Evolutionary conservation across 495 filamentous ascomycete genomes (phyloP).

Genomic region (Aspergillus ellipticus): DNA sequence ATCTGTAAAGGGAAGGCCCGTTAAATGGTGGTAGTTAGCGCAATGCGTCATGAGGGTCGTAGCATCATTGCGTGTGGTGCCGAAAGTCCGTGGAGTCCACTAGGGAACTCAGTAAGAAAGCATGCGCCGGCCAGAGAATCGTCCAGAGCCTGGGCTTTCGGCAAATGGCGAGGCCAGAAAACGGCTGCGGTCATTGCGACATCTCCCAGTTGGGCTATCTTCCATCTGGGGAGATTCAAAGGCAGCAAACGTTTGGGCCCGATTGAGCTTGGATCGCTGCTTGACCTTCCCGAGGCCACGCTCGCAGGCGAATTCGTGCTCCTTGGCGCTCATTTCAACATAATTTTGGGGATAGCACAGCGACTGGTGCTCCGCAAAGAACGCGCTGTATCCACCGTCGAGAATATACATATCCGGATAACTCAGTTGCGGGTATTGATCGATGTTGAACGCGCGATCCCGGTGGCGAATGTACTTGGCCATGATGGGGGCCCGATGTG

Average conservation of each 20-base stretch:
- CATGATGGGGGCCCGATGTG: slow-evolving; percentile 96
- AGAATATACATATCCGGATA: slow-evolving; percentile 97
- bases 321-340: slow-evolving; percentile 87
- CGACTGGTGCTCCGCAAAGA: slow-evolving; percentile 71
- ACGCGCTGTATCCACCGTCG: slow-evolving; percentile 91
- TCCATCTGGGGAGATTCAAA: slow-evolving; percentile 65
- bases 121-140: slow-evolving; percentile 63
- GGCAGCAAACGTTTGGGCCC: slow-evolving; percentile 94
- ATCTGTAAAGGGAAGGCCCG: background rate
- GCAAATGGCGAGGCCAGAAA: slow-evolving; percentile 50
- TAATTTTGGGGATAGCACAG: slow-evolving; percentile 93
- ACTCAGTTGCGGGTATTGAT: slow-evolving; percentile 77
- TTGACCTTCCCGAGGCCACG: slow-evolving; percentile 85
- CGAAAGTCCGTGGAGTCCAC: background rate
- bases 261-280: slow-evolving; percentile 74
- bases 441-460: slow-evolving; percentile 78
- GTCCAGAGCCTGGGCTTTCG: slow-evolving; percentile 50
- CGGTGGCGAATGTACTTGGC: slow-evolving; percentile 70
- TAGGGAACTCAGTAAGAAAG: slow-evolving; percentile 56
- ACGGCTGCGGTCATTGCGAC: slow-evolving; percentile 40
- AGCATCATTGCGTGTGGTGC: slow-evolving; percentile 4
- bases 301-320: slow-evolving; percentile 88
- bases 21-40: background rate
- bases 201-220: slow-evolving; percentile 72
- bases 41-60: background rate